Base-by-base conservation (phyloP, 106 monocot species). In the Dendrobium officinale region DNA sequence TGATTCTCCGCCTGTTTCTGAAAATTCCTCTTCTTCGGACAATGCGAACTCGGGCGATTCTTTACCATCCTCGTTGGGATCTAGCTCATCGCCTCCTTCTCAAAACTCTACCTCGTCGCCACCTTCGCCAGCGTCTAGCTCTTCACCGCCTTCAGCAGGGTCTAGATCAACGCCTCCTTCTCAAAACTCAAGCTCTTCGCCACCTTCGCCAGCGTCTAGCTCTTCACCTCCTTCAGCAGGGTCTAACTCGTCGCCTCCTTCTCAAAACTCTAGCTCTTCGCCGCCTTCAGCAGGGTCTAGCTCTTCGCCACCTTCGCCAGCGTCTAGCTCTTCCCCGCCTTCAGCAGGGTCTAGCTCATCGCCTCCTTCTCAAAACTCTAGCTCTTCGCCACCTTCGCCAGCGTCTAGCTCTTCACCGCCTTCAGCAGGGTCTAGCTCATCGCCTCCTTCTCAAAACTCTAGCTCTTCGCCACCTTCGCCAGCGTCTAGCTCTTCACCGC, bases 381-480 rank as follows among this genome's bases (percentile, higher is more conserved):
- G 22, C 20, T 27, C 42, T 67, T 24, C 67, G 68, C 70, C 81
- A 37, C 41, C 78, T 59, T 33, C 82, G 33, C 78, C 74, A 22
- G 16, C 1, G 17, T 26, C 42, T 27, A 33, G 24, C 20, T 29
- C 42, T 43, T 42, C 47, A 56, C 15, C 55, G 3, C 55, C 55
- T 56, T 56, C 55, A 3, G 66, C 82, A 24, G 72, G 54, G 16
- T 56, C 75, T 75, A 27, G 33, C 4, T 75, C 75, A 6, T 4
- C 81, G 5, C 73, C 72, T 18, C 26, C 72, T 74, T 42, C 81
- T 19, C 0, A 17, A 37, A 15, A 16, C 2, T 67, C 85, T 41
- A 29, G 22, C 55, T 33, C 74, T 67, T 24, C 67, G 68, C 70
- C 81, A 37, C 41, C 78, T 59, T 33, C 82, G 33, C 78, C 74